Evolutionary conservation across 164 flowering plant genomes (phyloP), one percentile per base, ranked within the genome.

Genomic region (Macadamia tetraphylla): DNA sequence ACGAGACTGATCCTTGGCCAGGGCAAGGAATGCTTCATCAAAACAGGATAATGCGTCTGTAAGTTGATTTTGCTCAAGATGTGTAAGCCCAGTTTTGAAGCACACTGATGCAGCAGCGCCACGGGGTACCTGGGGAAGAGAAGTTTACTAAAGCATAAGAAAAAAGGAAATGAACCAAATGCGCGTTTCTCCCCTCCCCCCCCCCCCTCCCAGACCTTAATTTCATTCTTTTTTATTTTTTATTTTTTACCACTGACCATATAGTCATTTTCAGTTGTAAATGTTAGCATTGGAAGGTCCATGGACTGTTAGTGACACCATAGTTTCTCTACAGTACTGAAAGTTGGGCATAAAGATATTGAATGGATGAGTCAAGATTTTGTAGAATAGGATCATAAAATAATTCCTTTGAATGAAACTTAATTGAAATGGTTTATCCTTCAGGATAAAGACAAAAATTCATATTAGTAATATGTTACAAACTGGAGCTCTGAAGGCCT

Each of bases 1-100:
- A 71, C 98, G 98, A 67, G 99, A 95, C 29, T 87, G 87, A 79
- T 95, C 99, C 81, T 95, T 95, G 23, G 99, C 99, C 46, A 95
- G 76, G 32, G 98, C 99, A 42, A 95, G 85, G 75, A 95, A 95
- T 74, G 90, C 91, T 86, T 95, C 99, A 76, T 95, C 98, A 74
- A 95, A 91, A 74, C 99, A 95, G 30, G 98, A 92, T 62, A 92
- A 79, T 64, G 99, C 93, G 86, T 95, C 98, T 69, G 98, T 68
- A 68, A 92, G 92, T 72, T 95, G 98, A 82, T 95, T 95, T 75
- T 86, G 98, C 79, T 95, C 98, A 48, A 95, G 90, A 82, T 92
- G 99, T 53, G 86, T 90, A 74, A 95, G 87, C 56, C 94, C 99
- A 52, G 80, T 86, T 85, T 92, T 91, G 77, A 88, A 95, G 76